Evolutionary conservation across 2,329 filamentous ascomycete species (phyloP).

Genomic region (Talaromyces sp.): DNA sequence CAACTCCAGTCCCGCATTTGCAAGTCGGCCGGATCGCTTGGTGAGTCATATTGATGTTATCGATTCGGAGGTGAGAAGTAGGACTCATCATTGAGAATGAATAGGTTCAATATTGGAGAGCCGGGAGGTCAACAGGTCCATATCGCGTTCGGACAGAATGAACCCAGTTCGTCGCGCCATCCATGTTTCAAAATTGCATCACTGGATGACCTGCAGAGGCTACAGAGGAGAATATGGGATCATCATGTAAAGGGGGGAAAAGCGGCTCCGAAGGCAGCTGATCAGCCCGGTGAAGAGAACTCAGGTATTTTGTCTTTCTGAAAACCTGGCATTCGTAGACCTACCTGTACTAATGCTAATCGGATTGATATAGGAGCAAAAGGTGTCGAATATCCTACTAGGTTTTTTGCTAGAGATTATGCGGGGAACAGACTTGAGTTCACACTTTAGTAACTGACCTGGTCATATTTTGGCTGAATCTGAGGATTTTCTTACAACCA

Average conservation of each 20-base stretch:
- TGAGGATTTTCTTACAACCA: background rate
- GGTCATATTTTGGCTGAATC: background rate
- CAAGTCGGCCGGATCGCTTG: slow-evolving; percentile 54
- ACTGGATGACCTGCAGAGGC: slow-evolving; percentile 45
- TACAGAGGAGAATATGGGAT: slow-evolving; percentile 52
- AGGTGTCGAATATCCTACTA: slow-evolving; percentile 57
- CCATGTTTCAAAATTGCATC: slow-evolving; percentile 57
- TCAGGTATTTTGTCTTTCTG: slow-evolving; percentile 33
- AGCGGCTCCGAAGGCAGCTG: slow-evolving; percentile 53
- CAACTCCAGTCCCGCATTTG: slow-evolving; percentile 51
- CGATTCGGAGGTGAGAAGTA: background rate
- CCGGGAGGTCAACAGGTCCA: slow-evolving; percentile 56
- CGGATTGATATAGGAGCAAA: slow-evolving; percentile 41
- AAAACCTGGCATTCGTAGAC: background rate
- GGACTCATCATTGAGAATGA: background rate
- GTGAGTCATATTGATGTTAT: slow-evolving; percentile 33
- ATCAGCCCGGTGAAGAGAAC: slow-evolving; percentile 52
- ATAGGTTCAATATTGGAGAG: slow-evolving; percentile 55
- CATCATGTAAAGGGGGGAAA: slow-evolving; percentile 50
- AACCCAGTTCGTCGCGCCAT: slow-evolving; percentile 48
- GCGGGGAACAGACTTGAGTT: slow-evolving; percentile 56
- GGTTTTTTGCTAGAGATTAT: slow-evolving; percentile 62
- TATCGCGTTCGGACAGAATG: slow-evolving; percentile 47
- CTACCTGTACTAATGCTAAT: slow-evolving; percentile 16
- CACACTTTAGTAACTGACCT: slow-evolving; percentile 35